A percentile compares a stretch with the other conserved stretches of the same genome.
These are phyloP conservation scores for Aspergillus thermomutatus DNA, from an alignment of 2,329 filamentous ascomycete species.

Conservation along the genomic window DNA sequence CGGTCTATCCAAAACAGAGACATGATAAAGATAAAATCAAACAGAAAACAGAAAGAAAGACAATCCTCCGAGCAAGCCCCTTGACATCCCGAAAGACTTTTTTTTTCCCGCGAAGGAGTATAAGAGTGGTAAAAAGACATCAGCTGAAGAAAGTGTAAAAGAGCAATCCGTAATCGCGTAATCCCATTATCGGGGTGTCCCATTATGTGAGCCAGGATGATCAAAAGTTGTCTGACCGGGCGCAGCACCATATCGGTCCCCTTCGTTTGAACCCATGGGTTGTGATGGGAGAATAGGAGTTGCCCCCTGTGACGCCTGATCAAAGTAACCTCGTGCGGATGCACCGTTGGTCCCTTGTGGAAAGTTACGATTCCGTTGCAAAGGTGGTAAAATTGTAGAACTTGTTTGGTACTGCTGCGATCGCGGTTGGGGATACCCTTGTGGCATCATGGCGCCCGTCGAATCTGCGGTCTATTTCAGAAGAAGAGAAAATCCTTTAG, in stretches of 20 bases:
- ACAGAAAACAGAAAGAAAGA: constrained; percentile 17
- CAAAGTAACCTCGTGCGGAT: constrained; percentile 29
- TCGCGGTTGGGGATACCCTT: constrained; percentile 30
- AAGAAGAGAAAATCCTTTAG: constrained; percentile 28
- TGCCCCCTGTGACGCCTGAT: constrained; percentile 29
- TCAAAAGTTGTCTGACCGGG: constrained; percentile 27
- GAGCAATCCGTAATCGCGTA: constrained; percentile 8
- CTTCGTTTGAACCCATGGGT: constrained; percentile 26
- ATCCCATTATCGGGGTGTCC: constrained; percentile 28
- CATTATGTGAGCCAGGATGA: constrained; percentile 29
- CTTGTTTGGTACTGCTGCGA: constrained; percentile 26
- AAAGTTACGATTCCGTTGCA: constrained; percentile 31
- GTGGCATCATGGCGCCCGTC: constrained; percentile 35
- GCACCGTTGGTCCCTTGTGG: constrained; percentile 28
- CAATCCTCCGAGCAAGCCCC: not conserved
- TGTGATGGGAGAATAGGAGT: constrained; percentile 37
- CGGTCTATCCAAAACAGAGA: constrained; percentile 32
- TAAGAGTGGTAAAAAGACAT: constrained; percentile 11
- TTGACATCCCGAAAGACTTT: not conserved
- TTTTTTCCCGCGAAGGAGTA: constrained; percentile 3
- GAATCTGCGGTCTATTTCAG: constrained; percentile 33
- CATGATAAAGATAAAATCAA: constrained; percentile 5
- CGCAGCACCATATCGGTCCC: constrained; percentile 30
- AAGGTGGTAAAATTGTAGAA: constrained; percentile 34
- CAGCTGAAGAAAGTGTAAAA: constrained; percentile 10